phyloP scores from a whole-genome alignment of 148 eudicot species.

The Rhododendron kiyosumense region DNA sequence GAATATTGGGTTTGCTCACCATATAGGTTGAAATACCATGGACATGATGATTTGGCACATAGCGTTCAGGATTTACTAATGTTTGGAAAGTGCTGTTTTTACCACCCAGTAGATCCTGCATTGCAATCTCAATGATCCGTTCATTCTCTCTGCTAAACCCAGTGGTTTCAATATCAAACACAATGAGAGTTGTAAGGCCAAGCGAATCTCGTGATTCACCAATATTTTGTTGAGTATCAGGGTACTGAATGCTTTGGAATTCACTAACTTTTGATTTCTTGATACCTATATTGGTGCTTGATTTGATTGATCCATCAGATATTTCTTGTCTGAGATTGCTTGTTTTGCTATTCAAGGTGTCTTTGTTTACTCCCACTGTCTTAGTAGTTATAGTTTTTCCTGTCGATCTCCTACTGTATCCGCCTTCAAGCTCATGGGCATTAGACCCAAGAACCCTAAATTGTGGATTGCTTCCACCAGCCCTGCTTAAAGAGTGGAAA shows the following conservation, averaged over 20 bases:
- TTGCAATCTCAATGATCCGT: constrained; percentile 79
- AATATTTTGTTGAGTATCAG: constrained; percentile 39
- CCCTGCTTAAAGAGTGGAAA: constrained; percentile 26
- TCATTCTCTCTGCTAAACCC: constrained; percentile 51
- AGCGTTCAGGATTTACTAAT: constrained; percentile 66
- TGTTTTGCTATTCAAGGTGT: constrained; percentile 31
- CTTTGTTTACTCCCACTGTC: constrained; percentile 37
- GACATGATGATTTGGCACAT: constrained; percentile 44
- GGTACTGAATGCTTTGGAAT: constrained; percentile 29
- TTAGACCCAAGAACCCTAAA: constrained; percentile 40
- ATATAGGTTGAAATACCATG: constrained; percentile 59
- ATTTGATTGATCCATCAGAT: constrained; percentile 25
- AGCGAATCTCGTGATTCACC: constrained; percentile 45
- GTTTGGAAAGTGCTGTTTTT: constrained; percentile 80
- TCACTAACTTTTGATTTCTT: constrained; percentile 28
- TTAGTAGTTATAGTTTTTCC: constrained; percentile 43
- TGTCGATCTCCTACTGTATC: constrained; percentile 48
- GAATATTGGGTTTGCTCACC: constrained; percentile 66
- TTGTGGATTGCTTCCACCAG: constrained; percentile 20
- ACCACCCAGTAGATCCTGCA: constrained; percentile 78
- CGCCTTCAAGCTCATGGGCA: constrained; percentile 38
- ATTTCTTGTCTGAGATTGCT: constrained; percentile 37
- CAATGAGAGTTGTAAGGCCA: constrained; percentile 44
- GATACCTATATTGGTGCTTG: constrained; percentile 24
- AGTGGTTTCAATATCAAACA: constrained; percentile 84